Base-by-base conservation (phyloP, 2,329 filamentous ascomycete genomes). In the Fusarium papillatum region DNA sequence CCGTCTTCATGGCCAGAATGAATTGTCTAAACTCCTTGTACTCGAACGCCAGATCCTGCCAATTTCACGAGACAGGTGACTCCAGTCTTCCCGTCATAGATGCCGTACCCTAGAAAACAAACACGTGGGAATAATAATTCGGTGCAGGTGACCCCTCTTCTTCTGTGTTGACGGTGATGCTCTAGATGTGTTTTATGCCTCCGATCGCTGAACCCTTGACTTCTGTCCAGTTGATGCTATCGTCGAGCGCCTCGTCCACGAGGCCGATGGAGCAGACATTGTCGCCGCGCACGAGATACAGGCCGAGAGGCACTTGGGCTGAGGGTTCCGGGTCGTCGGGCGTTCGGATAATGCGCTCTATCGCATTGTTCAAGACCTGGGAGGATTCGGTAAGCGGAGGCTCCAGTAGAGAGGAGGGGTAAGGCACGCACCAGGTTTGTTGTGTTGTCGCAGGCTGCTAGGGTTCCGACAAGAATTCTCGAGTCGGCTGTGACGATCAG, bases 251-350 rank as follows among this genome's bases (percentile, higher is more conserved):
- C 84, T 98, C 96, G 83, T 99, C 95, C 38, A 99, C 93, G 69
- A 97, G 87, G 3, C 97, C 97, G 69, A 97, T 94, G 19, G 97
- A 89, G 73, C 95, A 96, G 60, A 99, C 96, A 81, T 97, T 98
- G 83, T 99, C 97, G 64, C 97, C 97, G 71, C 97, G 91, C 69
- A 99, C 94, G 69, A 99, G 90, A 83, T 98, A 98, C 8, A 98
- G 86, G 2, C 97, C 97, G 73, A 98, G 91, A 7, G 94, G 92
- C 22, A 97, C 93, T 82, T 97, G 92, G 70, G 93, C 91, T 53
- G 94, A 97, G 1, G 93, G 91, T 79, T 98, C 95, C 48, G 92
- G 90, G 81, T 98, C 95, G 81, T 98, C 96, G 53, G 91, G 90
- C 2, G 94, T 93, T 75, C 95, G 94, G 80, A 99, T 98, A 74